Conservation (phyloP, 2,329 filamentous ascomycete genomes). For the Botrytis porri region DNA sequence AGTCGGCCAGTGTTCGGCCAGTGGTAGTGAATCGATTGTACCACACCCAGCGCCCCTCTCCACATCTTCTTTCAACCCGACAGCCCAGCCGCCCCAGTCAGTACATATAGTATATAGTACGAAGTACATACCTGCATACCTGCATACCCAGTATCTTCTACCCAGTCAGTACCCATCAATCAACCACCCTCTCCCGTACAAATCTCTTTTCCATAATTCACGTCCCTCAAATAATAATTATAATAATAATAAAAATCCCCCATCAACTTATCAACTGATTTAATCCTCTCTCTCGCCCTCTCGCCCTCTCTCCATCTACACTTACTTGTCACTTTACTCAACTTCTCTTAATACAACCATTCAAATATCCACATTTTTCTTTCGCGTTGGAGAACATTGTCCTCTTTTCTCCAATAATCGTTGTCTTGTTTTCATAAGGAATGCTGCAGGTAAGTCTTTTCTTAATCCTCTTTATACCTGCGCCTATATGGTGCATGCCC, state of each 20-base stretch:
- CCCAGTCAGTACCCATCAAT: neutral
- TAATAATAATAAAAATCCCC: neutral
- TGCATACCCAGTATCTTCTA: neutral
- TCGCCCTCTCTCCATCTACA: neutral
- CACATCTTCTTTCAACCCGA: neutral
- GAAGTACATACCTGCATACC: no score
- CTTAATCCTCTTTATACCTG: slow-evolving; percentile 12
- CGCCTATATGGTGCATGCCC: slow-evolving; percentile 7
- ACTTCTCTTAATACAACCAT: neutral
- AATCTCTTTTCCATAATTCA: neutral
- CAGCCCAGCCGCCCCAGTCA: neutral
- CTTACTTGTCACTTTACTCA: neutral
- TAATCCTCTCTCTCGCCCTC: neutral
- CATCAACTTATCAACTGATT: neutral
- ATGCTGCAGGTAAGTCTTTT: slow-evolving; percentile 38
- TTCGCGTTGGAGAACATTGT: neutral
- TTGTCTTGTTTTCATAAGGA: slow-evolving; percentile 23
- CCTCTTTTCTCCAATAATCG: neutral
- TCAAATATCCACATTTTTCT: neutral
- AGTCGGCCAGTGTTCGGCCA: neutral
- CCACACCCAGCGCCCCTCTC: neutral
- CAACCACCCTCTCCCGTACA: neutral
- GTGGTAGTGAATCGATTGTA: neutral
- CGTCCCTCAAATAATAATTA: neutral
- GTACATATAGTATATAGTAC: neutral